Evolutionary conservation across 371 early-diverging fungal species (phyloP).

Genomic region (Mucor irregularis): DNA sequence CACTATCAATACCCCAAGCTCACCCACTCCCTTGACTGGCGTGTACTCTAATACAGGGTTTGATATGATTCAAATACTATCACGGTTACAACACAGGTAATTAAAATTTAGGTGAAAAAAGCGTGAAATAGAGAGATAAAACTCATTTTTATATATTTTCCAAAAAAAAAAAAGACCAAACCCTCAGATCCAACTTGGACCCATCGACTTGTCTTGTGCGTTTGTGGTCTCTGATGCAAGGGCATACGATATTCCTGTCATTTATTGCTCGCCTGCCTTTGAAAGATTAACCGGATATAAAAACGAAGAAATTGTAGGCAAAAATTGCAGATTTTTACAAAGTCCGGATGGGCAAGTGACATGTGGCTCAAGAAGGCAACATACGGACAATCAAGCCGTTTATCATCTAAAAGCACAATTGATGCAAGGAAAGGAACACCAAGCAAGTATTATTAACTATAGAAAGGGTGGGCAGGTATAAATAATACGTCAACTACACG

Average conservation of each 20-base stretch:
- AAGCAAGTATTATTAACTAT: slow-evolving; percentile 68
- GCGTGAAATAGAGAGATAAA: background rate
- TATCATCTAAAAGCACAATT: slow-evolving; percentile 50
- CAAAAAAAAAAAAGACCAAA: slow-evolving; percentile 44
- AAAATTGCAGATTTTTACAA: slow-evolving; percentile 71
- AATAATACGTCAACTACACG: no score
- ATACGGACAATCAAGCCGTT: slow-evolving; percentile 59
- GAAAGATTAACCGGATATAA: slow-evolving; percentile 62
- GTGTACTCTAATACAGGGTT: slow-evolving; percentile 57
- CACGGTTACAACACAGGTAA: slow-evolving; percentile 20
- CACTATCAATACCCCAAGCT: no score
- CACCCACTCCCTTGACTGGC: slow-evolving; percentile 17
- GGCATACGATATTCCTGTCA: slow-evolving; percentile 46
- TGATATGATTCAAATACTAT: slow-evolving; percentile 58
- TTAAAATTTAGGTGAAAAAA: background rate
- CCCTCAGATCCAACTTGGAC: slow-evolving; percentile 55
- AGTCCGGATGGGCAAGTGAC: slow-evolving; percentile 52
- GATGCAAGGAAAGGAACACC: slow-evolving; percentile 51
- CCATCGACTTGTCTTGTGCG: slow-evolving; percentile 60
- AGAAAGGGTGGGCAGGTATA: slow-evolving; percentile 56
- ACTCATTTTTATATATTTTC: background rate
- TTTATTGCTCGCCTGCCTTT: slow-evolving; percentile 62
- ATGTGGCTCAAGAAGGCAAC: slow-evolving; percentile 45
- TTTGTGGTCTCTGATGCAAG: slow-evolving; percentile 56
- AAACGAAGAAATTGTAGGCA: slow-evolving; percentile 54